These are phyloP conservation scores for Apiosordaria backusii DNA, from an alignment of 495 filamentous ascomycete species.

Conservation along the genomic window DNA sequence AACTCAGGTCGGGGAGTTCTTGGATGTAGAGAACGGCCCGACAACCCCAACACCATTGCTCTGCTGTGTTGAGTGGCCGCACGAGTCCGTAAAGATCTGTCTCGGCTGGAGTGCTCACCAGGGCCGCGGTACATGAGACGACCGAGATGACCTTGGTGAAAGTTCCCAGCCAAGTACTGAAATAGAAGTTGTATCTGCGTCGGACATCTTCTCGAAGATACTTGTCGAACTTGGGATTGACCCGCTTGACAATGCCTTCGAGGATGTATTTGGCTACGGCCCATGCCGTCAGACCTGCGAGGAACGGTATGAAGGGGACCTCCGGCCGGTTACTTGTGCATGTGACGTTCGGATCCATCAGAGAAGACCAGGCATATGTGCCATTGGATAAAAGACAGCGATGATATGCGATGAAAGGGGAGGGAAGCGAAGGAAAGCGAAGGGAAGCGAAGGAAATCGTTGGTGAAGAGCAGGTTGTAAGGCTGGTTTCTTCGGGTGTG, in stretches of 20 bases:
- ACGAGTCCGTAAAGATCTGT: slow-evolving; percentile 22
- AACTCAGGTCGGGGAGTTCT: slow-evolving; percentile 19
- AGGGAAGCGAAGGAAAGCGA: neutral
- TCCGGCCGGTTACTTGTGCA: slow-evolving; percentile 9
- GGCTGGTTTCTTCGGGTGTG: neutral
- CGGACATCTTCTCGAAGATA: slow-evolving; percentile 23
- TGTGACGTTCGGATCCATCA: neutral
- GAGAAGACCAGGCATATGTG: neutral
- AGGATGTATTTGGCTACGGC: slow-evolving; percentile 7
- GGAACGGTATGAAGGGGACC: slow-evolving; percentile 23
- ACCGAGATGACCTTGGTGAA: slow-evolving; percentile 23
- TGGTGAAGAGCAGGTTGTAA: neutral
- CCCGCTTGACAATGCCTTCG: slow-evolving; percentile 15
- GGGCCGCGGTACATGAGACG: slow-evolving; percentile 15
- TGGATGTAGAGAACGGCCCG: slow-evolving; percentile 27
- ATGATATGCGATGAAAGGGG: too few species aligned
- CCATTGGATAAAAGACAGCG: neutral
- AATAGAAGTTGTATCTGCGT: slow-evolving; percentile 23
- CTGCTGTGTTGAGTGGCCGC: slow-evolving; percentile 20
- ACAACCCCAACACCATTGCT: slow-evolving; percentile 31
- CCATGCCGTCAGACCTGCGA: slow-evolving; percentile 22
- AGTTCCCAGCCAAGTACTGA: slow-evolving; percentile 23
- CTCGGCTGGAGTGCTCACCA: slow-evolving; percentile 19
- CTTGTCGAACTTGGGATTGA: slow-evolving; percentile 20
- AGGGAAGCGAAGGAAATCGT: neutral